Conservation (phyloP, 2,329 filamentous ascomycete species). For the Nigrospora oryzae region DNA sequence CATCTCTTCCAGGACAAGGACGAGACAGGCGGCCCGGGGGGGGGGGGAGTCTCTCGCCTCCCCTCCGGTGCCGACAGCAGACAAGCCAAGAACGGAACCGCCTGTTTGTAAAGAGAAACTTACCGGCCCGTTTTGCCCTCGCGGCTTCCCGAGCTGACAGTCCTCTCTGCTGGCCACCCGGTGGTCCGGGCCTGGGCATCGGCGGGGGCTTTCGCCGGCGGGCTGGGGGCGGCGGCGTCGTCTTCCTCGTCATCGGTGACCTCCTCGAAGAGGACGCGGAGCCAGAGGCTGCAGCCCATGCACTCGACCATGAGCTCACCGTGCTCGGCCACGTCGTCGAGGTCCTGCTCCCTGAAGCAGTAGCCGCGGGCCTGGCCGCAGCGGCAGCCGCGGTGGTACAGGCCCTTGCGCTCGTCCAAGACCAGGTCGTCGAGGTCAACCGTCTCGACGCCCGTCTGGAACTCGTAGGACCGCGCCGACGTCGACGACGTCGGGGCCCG, state of each 20-base stretch:
- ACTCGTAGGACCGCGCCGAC: conserved; percentile 11
- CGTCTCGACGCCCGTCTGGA: conserved; percentile 48
- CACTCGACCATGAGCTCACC: conserved; percentile 58
- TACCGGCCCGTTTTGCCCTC: conserved; percentile 5
- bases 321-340: conserved; percentile 48
- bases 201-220: neutral
- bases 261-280: conserved; percentile 55
- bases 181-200: neutral
- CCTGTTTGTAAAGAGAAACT: no score
- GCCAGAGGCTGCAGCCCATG: conserved; percentile 58
- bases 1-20: no score
- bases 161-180: conserved; percentile 5
- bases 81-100: no score
- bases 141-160: conserved; percentile 6
- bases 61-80: no score
- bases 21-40: no score
- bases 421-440: conserved; percentile 58
- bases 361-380: conserved; percentile 58
- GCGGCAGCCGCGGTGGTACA: conserved; percentile 52
- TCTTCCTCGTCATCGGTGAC: conserved; percentile 28
- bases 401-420: conserved; percentile 36
- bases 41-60: no score
- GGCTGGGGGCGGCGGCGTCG: conserved; percentile 5
- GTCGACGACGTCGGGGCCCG: conserved; percentile 4
- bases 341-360: conserved; percentile 47